Evolutionary conservation across 345 rosid genomes (phyloP), one percentile per base, ranked within the genome.

Genomic region (Sisymbrium irio): DNA sequence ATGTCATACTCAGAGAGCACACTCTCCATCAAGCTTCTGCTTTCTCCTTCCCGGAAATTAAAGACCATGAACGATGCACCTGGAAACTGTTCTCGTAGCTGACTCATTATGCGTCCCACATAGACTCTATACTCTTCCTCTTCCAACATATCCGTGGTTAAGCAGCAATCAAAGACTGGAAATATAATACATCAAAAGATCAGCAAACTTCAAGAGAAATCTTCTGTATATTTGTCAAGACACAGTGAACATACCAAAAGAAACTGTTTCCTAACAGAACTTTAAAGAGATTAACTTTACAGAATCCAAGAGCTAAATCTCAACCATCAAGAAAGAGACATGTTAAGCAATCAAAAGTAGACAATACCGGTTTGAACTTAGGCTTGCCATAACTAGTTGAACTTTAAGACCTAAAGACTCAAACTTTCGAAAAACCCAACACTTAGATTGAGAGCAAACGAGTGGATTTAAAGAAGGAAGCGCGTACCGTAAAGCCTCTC

Each of bases 11-110:
- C 86, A 0, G 90, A 78, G 59, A 90, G 84, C 54, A 85, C 77
- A 44, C 45, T 75, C 42, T 78, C 78, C 47, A 90, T 84, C 49
- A 30, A 82, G 78, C 89, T 90, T 72, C 75, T 87, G 32, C 76
- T 47, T 67, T 77, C 85, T 47, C 83, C 87, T 28, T 88, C 90
- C 18, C 84, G 83, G 78, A 90, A 87, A 65, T 88, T 87, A 69
- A 90, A 90, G 74, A 85, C 94, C 97, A 90, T 87, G 78, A 80
- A 88, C 4, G 92, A 88, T 53, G 87, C 88, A 62, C 80, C 81
- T 4, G 88, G 87, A 57, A 82, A 84, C 53, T 86, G 80, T 41
- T 81, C 85, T 46, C 76, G 78, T 32, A 88, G 85, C 79, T 85
- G 89, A 75, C 77, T 62, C 69, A 81, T 85, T 65, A 88, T 78